Evolutionary conservation across 148 eudicot genomes (phyloP).

Genomic region (Rhododendron kiyosumense): DNA sequence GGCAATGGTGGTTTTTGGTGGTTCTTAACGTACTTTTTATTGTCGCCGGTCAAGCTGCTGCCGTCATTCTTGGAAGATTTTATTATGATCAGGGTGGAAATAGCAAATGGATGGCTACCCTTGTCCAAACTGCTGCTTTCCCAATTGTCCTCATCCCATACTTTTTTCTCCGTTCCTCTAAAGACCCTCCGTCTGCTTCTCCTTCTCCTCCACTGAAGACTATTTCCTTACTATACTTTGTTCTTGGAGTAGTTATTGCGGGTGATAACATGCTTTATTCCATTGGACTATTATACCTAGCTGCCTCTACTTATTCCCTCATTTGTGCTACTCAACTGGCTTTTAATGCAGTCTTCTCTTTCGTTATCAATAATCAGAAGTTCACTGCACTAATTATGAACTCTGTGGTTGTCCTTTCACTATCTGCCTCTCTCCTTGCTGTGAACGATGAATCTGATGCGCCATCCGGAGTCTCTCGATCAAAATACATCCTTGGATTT

Average conservation of each 20-base stretch:
- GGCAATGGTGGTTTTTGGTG: slow-evolving; percentile 81
- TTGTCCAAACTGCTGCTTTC: slow-evolving; percentile 82
- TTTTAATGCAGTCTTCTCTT: slow-evolving; percentile 70
- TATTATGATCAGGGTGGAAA: slow-evolving; percentile 85
- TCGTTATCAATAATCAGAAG: slow-evolving; percentile 74
- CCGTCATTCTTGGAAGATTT: slow-evolving; percentile 77
- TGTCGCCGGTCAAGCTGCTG: slow-evolving; percentile 70
- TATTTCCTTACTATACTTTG: slow-evolving; percentile 39
- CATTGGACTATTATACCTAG: slow-evolving; percentile 63
- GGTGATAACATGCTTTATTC: slow-evolving; percentile 75
- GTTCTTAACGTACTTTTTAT: slow-evolving; percentile 52
- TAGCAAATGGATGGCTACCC: slow-evolving; percentile 76
- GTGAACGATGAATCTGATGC: slow-evolving; percentile 47
- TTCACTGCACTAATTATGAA: slow-evolving; percentile 62
- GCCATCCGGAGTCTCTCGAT: slow-evolving; percentile 53
- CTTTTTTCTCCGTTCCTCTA: slow-evolving; percentile 38
- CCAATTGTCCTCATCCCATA: slow-evolving; percentile 69
- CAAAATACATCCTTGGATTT: slow-evolving; percentile 53
- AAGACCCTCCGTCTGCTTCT: slow-evolving; percentile 22
- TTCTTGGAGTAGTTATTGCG: slow-evolving; percentile 57
- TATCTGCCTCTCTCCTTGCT: slow-evolving; percentile 70
- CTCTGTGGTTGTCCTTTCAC: slow-evolving; percentile 64
- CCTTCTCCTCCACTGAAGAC: slow-evolving; percentile 27
- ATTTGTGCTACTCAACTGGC: slow-evolving; percentile 81
- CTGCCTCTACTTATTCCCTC: slow-evolving; percentile 90